Evolutionary conservation across 192 early-diverging fungal genomes (phyloP).

Genomic region (Lobosporangium transversale): DNA sequence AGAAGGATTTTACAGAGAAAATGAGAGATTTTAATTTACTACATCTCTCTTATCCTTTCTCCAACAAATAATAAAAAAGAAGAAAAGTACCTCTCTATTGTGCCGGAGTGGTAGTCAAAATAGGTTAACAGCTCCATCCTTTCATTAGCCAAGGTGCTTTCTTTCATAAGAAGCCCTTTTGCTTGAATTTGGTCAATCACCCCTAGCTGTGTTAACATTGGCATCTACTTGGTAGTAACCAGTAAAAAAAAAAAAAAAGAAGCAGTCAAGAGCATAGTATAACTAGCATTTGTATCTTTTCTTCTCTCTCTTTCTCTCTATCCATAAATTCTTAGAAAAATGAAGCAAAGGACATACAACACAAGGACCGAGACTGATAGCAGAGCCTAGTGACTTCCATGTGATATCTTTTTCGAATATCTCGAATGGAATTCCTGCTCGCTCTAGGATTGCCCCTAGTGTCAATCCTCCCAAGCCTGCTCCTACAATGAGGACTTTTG

Average conservation of each 20-base stretch:
- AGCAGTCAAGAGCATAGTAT: background rate
- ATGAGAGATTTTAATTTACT: background rate
- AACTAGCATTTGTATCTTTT: background rate
- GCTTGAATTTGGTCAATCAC: background rate
- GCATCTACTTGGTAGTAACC: background rate
- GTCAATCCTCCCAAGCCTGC: background rate
- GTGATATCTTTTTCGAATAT: background rate
- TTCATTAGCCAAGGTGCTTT: background rate
- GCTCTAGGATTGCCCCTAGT: background rate
- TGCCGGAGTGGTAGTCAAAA: background rate
- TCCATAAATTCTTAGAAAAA: too few species aligned
- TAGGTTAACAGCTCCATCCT: background rate
- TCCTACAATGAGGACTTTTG: background rate
- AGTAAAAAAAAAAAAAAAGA: background rate
- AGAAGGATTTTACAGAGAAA: background rate
- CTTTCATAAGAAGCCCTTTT: too few species aligned
- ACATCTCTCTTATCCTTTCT: background rate
- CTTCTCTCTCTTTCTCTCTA: background rate
- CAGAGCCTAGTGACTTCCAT: background rate
- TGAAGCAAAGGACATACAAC: too few species aligned
- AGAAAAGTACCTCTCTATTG: background rate
- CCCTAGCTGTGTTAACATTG: background rate
- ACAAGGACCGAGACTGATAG: background rate
- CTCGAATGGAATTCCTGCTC: background rate
- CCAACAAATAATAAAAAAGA: background rate